phyloP scores from a whole-genome alignment of 805 yeast genomes.

The Wickerhamomyces pijperi region DNA sequence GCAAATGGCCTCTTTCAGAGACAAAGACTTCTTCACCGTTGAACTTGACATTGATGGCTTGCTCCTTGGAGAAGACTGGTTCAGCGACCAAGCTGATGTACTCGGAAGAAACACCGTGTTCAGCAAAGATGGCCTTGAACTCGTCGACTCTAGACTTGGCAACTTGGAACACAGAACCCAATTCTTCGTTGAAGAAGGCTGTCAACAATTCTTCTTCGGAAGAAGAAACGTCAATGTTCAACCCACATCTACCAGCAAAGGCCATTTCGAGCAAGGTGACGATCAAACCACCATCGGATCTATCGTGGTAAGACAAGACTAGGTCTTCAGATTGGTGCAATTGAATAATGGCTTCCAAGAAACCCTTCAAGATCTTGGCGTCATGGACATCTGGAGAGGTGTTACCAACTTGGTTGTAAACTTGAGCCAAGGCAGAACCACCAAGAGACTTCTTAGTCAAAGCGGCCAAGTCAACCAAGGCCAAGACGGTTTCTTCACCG shows the following conservation, averaged over 20 bases:
- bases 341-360: constrained; percentile 57
- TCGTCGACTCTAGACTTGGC: constrained; percentile 35
- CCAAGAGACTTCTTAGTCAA: constrained; percentile 54
- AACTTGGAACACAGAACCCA: constrained; percentile 94
- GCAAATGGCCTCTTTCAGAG: constrained; percentile 58
- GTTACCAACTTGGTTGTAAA: constrained; percentile 78
- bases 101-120: constrained; percentile 45
- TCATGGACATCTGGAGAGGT: constrained; percentile 76
- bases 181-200: constrained; percentile 78
- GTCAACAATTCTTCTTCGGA: constrained; percentile 36
- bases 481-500: constrained; percentile 47
- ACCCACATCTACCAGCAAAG: constrained; percentile 86
- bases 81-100: constrained; percentile 56
- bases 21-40: constrained; percentile 36
- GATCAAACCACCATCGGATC: constrained; percentile 93
- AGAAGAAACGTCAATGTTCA: constrained; percentile 38
- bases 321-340: constrained; percentile 49
- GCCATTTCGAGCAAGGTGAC: constrained; percentile 90
- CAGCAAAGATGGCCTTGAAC: constrained; percentile 44
- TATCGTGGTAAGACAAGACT: constrained; percentile 86
- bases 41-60: constrained; percentile 34
- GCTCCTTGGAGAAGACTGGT: constrained; percentile 49
- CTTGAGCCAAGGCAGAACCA: constrained; percentile 93
- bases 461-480: constrained; percentile 69
- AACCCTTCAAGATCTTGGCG: constrained; percentile 47